A percentile compares a stretch with the other conserved stretches of the same genome.
phyloP scores from a whole-genome alignment of 768 basidiomycete genomes.

The Russula emetica region DNA sequence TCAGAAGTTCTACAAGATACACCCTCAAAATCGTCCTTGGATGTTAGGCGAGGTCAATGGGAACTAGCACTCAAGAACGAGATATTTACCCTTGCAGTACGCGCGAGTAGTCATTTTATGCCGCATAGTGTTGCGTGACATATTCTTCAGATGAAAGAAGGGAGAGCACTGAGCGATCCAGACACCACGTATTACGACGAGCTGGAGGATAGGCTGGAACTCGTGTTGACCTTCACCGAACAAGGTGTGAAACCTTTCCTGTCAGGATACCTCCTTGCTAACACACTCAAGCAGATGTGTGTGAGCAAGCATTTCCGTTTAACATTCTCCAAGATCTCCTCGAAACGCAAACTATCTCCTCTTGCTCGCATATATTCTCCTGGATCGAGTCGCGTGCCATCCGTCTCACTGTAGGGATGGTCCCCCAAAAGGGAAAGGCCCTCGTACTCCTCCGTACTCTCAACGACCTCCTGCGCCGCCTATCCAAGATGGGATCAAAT shows the following conservation, averaged over 20 bases:
- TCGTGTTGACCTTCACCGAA: conserved; percentile 73
- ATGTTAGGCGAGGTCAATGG: conserved; percentile 69
- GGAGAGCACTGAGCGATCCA: conserved; percentile 52
- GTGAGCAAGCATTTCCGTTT: conserved; percentile 71
- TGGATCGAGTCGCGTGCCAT: conserved; percentile 76
- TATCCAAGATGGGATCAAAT: conserved; percentile 81
- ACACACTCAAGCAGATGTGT: conserved; percentile 52
- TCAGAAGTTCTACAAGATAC: conserved; percentile 20
- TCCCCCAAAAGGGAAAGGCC: conserved; percentile 85
- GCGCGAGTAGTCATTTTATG: background rate
- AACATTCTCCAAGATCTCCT: conserved; percentile 73
- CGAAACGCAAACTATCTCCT: conserved; percentile 79
- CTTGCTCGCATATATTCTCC: conserved; percentile 82
- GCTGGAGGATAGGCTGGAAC: conserved; percentile 60
- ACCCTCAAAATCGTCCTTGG: conserved; percentile 37
- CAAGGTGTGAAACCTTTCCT: conserved; percentile 46
- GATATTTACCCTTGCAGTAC: conserved; percentile 66
- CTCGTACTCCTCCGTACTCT: conserved; percentile 77
- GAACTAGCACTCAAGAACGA: conserved; percentile 68
- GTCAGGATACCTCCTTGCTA: conserved; percentile 1
- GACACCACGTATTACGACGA: conserved; percentile 56
- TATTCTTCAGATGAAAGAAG: conserved; percentile 56
- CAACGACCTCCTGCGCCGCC: conserved; percentile 80
- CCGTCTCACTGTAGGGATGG: conserved; percentile 71
- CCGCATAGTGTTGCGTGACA: background rate